Evolutionary conservation across 176 grass and related monocot genomes (phyloP).

Genomic region (Luzula sylvatica): DNA sequence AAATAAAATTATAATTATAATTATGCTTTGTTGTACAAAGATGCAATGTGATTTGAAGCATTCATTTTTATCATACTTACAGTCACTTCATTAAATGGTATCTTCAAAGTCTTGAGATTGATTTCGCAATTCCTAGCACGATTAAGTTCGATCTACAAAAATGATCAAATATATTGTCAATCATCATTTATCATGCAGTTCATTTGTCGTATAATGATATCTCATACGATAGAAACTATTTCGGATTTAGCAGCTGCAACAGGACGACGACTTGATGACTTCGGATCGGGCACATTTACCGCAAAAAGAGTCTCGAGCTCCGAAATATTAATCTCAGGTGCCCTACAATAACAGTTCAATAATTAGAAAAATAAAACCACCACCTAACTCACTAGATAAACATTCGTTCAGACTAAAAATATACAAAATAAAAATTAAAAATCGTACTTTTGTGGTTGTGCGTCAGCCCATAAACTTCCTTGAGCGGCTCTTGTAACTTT

Average conservation of each 20-base stretch:
- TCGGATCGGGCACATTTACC: slow-evolving; percentile 57
- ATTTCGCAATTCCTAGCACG: slow-evolving; percentile 95
- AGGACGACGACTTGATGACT: slow-evolving; percentile 30
- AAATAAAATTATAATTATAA: too few species aligned
- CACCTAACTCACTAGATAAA: slow-evolving; percentile 4
- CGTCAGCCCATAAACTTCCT: slow-evolving; percentile 95
- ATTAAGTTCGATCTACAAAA: slow-evolving; percentile 76
- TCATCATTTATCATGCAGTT: not conserved
- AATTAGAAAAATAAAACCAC: slow-evolving; percentile 19
- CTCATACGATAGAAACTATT: slow-evolving; percentile 68
- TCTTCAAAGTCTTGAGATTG: slow-evolving; percentile 92
- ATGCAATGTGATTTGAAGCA: too few species aligned
- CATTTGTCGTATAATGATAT: slow-evolving; percentile 8
- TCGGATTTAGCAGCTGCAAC: slow-evolving; percentile 48
- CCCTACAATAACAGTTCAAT: slow-evolving; percentile 30
- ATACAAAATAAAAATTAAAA: slow-evolving; percentile 21
- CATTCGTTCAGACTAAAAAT: slow-evolving; percentile 9
- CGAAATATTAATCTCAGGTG: slow-evolving; percentile 76
- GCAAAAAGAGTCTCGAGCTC: slow-evolving; percentile 93
- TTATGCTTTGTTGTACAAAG: too few species aligned
- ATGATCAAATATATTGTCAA: slow-evolving; percentile 10
- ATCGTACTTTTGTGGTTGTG: slow-evolving; percentile 53
- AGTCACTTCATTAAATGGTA: slow-evolving; percentile 77
- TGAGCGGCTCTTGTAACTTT: slow-evolving; percentile 81
- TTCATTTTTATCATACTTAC: slow-evolving; percentile 36